Base-by-base conservation (phyloP, 371 early-diverging fungal genomes). In the Phascolomyces articulosus region DNA sequence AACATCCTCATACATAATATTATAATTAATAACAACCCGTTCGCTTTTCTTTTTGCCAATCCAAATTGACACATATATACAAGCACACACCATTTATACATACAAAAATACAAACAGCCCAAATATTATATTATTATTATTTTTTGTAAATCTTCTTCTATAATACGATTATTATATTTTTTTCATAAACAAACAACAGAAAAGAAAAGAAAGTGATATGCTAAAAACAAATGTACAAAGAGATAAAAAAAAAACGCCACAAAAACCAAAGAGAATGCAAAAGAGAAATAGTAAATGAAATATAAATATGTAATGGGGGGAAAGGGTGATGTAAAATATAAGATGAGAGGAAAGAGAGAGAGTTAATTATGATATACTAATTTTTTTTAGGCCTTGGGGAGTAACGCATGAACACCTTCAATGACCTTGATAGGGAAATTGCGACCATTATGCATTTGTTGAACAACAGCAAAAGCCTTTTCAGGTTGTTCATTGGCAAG, bases 401-500 rank as follows among this genome's bases (percentile, higher is more conserved):
- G 54, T 21, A 54, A 55, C 21, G 41, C 29, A n/a, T 21, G 21
- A 21, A 62, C 54, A 40, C 31, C 34, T 26, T 62, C 54, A 34
- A 53, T 31, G 13, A 62, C 54, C 54, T 62, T 62, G 62, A 54
- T 21, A 31, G 63, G 63, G 34, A 56, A 63, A 41, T 63, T 56
- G 16, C 63, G 63, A 18, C 53, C 44, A n/a, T 34, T 34, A 10
- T 55, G 73, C 75, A 84, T 75, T 38, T 69, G 55, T 26, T 72
- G 63, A 1, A 82, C 62, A 10, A 82, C 63, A 7, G 60, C 68
- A 21, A 56, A 47, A 8, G 86, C 86, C 53, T 80, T 72, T 31
- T 71, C 71, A 9, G 74, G 58, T 61, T 80, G 63, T 1, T 72
- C 68, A 48, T 81, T 84, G 16, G 77, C 78, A 18, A 85, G 48